A percentile compares a stretch with the other conserved stretches of the same genome.
phyloP scores from a whole-genome alignment of 2,329 filamentous ascomycete species.

The Aspergillus eucalypticola region DNA sequence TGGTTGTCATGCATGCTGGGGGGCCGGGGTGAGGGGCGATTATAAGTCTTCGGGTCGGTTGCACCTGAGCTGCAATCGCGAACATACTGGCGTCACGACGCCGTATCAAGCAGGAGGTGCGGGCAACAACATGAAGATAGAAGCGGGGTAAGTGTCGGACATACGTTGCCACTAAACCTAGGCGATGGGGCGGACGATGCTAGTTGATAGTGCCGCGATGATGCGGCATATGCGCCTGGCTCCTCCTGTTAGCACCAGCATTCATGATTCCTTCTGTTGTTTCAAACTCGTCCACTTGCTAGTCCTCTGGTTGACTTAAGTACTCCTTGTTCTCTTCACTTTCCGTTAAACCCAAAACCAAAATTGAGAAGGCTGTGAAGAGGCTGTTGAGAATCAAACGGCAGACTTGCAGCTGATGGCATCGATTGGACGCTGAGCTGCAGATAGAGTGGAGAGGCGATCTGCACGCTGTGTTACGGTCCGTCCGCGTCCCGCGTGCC shows the following conservation, averaged over 20 bases:
- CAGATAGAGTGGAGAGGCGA: not conserved
- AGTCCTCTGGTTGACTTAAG: too few relatives aligned
- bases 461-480: not conserved
- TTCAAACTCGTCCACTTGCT: too few relatives aligned
- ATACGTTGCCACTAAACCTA: not conserved
- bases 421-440: not conserved
- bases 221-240: too few relatives aligned
- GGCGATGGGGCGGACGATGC: too few relatives aligned
- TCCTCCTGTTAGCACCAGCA: too few relatives aligned
- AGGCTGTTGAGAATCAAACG: too few relatives aligned
- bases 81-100: not conserved
- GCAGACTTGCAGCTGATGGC: too few relatives aligned
- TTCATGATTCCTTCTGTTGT: too few relatives aligned
- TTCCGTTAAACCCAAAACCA: too few relatives aligned
- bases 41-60: not conserved
- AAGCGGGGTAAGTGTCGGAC: not conserved
- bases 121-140: not conserved
- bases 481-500: not conserved
- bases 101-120: not conserved
- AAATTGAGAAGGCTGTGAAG: too few relatives aligned
- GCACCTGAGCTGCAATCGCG: not conserved
- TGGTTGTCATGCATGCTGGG: not conserved
- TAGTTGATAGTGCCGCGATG: too few relatives aligned
- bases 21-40: not conserved
- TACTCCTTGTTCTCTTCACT: too few relatives aligned